phyloP scores from a whole-genome alignment of 2,329 filamentous ascomycete species.

The Paraconiothyrium brasiliense region DNA sequence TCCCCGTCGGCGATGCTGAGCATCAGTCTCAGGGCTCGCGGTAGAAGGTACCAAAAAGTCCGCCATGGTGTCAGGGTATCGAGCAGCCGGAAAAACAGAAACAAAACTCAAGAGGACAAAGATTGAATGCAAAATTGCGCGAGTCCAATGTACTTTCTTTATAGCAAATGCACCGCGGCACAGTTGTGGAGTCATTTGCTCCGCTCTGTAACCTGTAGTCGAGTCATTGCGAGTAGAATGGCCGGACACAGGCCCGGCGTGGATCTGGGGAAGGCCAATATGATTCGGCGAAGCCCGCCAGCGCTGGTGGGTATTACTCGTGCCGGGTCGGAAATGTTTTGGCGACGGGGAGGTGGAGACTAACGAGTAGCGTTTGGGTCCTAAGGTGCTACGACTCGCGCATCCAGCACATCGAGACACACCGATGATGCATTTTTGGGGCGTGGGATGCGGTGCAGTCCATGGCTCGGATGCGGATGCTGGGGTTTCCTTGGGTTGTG shows the following conservation, averaged over 20 bases:
- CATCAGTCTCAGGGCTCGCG: slow-evolving; percentile 32
- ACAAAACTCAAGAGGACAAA: background rate
- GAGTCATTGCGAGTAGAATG: slow-evolving; percentile 21
- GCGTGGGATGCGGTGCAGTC: background rate
- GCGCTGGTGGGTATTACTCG: slow-evolving; percentile 12
- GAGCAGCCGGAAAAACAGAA: background rate
- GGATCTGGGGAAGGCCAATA: slow-evolving; percentile 9
- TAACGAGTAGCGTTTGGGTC: background rate
- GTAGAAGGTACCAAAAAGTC: slow-evolving; percentile 42
- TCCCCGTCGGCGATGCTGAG: slow-evolving; percentile 35
- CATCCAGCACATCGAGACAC: background rate
- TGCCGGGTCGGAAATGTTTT: slow-evolving; percentile 27
- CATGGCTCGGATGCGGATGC: background rate
- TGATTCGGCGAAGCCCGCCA: slow-evolving; percentile 21
- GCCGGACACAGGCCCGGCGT: slow-evolving; percentile 2
- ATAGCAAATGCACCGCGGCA: background rate
- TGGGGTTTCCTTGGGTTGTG: background rate
- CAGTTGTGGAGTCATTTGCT: slow-evolving; percentile 6
- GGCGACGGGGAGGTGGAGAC: slow-evolving; percentile 12
- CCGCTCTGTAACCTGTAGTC: slow-evolving; percentile 2
- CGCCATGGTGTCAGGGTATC: slow-evolving; percentile 31
- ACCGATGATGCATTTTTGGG: background rate
- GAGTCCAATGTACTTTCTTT: background rate
- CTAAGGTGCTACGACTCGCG: background rate
- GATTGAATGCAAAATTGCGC: slow-evolving; percentile 3